Base-by-base conservation (phyloP, 305 asterid species). In the Fraxinus xanthoxyloides region DNA sequence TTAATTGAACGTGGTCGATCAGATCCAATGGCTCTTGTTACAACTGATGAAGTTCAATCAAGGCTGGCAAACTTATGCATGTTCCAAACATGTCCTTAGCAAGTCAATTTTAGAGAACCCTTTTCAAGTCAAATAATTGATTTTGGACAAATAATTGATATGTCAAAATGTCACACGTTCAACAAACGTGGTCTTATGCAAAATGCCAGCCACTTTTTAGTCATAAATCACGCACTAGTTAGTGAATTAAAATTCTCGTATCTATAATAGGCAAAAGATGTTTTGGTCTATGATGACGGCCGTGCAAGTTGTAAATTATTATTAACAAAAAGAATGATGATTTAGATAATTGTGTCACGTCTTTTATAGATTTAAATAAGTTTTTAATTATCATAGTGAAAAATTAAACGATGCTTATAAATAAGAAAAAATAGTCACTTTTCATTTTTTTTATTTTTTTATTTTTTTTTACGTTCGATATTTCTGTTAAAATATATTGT, bases 141-240 rank as follows among this genome's bases (percentile, higher is more conserved):
- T 3, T 48, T 48, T 48, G 21, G 21, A 48, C 19, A 48, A 48
- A 15, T 48, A 48, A 48, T 48, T 48, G 15, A 13, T 15, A 7
- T 43, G 5, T 36, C 5, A 43, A 61, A 36, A 63, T 36, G 26
- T 38, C 82, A 48, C 83, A 48, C 12, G 78, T 31, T 70, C 38
- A n/a, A 28, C 74, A 72, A 72, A 48, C 78, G 35, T 51, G 82
- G 77, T 48, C 72, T 40, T 30, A 70, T 43, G 31, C 48, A 32
- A 48, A 48, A 76, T 23, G 15, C 70, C 35, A 48, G 36, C 38
- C 31, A 26, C 74, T 4, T 67, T 67, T 26, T 65, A 21, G 73
- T 65, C 35, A 65, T 26, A 3, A 65, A 24, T 26, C 30, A 65
- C 34, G 35, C 72, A 26, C 72, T 63, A 63, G 8, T n/a, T 26